Evolutionary conservation across 1,284 basidiomycete species (phyloP).

Genomic region (Exobasidium cylindrosporum): DNA sequence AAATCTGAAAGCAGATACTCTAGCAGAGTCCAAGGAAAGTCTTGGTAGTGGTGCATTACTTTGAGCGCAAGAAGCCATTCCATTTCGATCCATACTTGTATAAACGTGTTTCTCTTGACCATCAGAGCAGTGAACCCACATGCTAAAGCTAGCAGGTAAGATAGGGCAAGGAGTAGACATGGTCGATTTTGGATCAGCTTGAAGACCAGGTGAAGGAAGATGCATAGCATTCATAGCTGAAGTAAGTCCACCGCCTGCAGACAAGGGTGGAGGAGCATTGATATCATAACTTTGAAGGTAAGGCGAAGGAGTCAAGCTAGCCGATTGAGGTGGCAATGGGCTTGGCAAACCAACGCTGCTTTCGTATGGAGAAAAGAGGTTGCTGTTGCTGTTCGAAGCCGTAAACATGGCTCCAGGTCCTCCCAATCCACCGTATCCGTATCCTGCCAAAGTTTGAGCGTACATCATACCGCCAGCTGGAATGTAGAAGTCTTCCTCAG

Average conservation of each 20-base stretch:
- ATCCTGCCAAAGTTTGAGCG: constrained; percentile 49
- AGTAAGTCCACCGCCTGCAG: constrained; percentile 35
- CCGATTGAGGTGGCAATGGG: neutral
- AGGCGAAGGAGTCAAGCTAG: neutral
- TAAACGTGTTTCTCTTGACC: constrained; percentile 51
- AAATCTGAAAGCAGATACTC: constrained; percentile 47
- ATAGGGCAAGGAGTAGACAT: constrained; percentile 32
- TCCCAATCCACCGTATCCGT: constrained; percentile 49
- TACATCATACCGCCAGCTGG: constrained; percentile 55
- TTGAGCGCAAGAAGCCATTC: constrained; percentile 39
- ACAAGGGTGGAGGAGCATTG: constrained; percentile 27
- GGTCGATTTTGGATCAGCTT: constrained; percentile 24
- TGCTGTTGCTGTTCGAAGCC: constrained; percentile 21
- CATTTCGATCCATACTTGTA: constrained; percentile 42
- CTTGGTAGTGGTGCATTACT: constrained; percentile 35
- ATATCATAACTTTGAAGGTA: neutral
- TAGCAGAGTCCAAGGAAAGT: constrained; percentile 38
- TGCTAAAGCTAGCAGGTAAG: constrained; percentile 51
- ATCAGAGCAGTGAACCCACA: constrained; percentile 48
- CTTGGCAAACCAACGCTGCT: constrained; percentile 18
- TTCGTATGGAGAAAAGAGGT: constrained; percentile 43
- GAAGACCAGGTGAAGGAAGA: constrained; percentile 18
- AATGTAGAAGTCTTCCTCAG: constrained; percentile 54
- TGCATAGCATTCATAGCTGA: constrained; percentile 45
- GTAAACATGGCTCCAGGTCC: constrained; percentile 33